phyloP scores from a whole-genome alignment of 805 yeast genomes.

The Candida arabinofermentans region DNA sequence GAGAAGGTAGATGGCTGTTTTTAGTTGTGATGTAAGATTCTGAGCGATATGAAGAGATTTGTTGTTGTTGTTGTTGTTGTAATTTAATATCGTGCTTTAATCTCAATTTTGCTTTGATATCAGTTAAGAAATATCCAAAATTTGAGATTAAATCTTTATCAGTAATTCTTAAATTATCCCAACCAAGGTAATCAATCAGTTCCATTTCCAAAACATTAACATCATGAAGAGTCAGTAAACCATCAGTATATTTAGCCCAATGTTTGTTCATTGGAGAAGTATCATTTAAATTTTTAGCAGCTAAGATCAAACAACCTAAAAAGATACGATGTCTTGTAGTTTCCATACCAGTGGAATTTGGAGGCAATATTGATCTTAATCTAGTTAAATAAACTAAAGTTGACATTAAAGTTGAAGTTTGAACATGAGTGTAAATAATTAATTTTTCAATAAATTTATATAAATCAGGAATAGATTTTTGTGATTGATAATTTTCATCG shows the following conservation, averaged over 20 bases:
- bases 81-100: slow-evolving; percentile 17
- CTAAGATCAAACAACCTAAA: slow-evolving; percentile 79
- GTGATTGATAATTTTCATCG: slow-evolving; percentile 13
- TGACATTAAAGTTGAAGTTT: slow-evolving; percentile 93
- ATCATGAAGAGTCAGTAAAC: slow-evolving; percentile 69
- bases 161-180: slow-evolving; percentile 69
- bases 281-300: slow-evolving; percentile 92
- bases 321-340: slow-evolving; percentile 93
- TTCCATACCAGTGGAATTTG: slow-evolving; percentile 85
- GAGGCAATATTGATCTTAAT: slow-evolving; percentile 72
- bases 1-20: slow-evolving; percentile 9
- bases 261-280: slow-evolving; percentile 93
- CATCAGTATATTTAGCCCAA: slow-evolving; percentile 92
- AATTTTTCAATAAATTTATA: slow-evolving; percentile 65
- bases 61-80: slow-evolving; percentile 6
- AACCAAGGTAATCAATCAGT: slow-evolving; percentile 72
- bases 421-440: slow-evolving; percentile 82
- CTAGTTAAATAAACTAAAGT: slow-evolving; percentile 79
- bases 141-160: slow-evolving; percentile 67
- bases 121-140: slow-evolving; percentile 69
- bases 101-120: slow-evolving; percentile 56
- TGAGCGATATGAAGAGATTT: not conserved
- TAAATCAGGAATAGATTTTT: slow-evolving; percentile 40
- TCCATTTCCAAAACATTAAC: slow-evolving; percentile 92
- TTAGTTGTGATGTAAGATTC: not conserved